These are phyloP conservation scores for Stereocaulon alpinum DNA, from an alignment of 495 filamentous ascomycete genomes.

Conservation along the genomic window DNA sequence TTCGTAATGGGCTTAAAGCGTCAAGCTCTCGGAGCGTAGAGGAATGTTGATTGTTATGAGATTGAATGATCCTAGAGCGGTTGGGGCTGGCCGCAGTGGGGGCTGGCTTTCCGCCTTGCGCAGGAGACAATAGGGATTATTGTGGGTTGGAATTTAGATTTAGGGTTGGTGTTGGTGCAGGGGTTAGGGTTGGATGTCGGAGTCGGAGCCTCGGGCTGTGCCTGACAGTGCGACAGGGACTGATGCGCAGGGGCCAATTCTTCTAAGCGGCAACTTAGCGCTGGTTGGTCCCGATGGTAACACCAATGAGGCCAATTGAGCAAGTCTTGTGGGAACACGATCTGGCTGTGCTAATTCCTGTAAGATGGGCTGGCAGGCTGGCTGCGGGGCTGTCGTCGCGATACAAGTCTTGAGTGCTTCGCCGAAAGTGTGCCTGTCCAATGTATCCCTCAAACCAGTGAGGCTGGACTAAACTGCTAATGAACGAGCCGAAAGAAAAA, in stretches of 20 bases:
- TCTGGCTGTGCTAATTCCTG: not conserved
- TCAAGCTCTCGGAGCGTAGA: slow-evolving; percentile 16
- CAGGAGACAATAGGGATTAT: not conserved
- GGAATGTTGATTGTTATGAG: not conserved
- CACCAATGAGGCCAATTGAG: slow-evolving; percentile 9
- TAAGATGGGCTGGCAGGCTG: slow-evolving; percentile 2
- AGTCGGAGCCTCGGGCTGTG: slow-evolving; percentile 20
- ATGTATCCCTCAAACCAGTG: slow-evolving; percentile 21
- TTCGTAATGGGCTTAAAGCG: slow-evolving; percentile 15
- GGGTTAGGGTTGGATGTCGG: not conserved
- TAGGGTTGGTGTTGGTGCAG: not conserved
- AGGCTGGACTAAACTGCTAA: slow-evolving; percentile 10
- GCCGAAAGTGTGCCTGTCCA: not conserved
- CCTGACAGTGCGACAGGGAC: slow-evolving; percentile 15
- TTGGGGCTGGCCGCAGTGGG: slow-evolving; percentile 11
- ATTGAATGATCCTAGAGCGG: slow-evolving; percentile 4
- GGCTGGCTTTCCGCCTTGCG: slow-evolving; percentile 15
- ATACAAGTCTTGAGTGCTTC: not conserved
- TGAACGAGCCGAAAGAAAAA: not conserved
- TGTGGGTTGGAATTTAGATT: no score
- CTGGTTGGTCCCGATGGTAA: slow-evolving; percentile 11
- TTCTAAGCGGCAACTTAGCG: slow-evolving; percentile 15
- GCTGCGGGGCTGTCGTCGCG: not conserved
- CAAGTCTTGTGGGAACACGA: not conserved
- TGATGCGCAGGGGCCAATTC: slow-evolving; percentile 17